These are phyloP conservation scores for Auricularia sp. DNA, from an alignment of 768 basidiomycete genomes.

Conservation along the genomic window DNA sequence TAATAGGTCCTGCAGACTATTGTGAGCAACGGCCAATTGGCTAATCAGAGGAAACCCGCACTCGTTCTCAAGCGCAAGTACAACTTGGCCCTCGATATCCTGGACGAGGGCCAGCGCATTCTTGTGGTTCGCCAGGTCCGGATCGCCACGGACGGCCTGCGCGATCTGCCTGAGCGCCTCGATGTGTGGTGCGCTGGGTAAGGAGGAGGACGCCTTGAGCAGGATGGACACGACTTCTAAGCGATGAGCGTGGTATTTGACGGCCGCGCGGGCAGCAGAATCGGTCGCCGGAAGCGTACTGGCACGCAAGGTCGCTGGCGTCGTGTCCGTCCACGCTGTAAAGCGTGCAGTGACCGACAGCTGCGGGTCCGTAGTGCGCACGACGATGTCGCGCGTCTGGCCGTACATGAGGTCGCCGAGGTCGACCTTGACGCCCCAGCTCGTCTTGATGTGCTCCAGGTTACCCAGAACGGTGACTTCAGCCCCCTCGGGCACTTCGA, in stretches of 20 bases:
- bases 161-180: neutral
- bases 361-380: slow-evolving; percentile 2
- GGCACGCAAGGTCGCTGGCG: neutral
- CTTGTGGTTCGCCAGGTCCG: slow-evolving; percentile 1
- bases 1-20: neutral
- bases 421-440: slow-evolving; percentile 3
- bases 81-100: slow-evolving; percentile 11
- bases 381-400: slow-evolving; percentile 5
- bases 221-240: neutral
- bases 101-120: slow-evolving; percentile 9
- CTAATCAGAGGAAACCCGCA: neutral
- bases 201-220: neutral
- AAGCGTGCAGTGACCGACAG: neutral
- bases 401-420: slow-evolving; percentile 7
- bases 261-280: neutral
- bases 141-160: neutral
- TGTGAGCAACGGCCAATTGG: neutral
- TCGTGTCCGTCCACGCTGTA: neutral
- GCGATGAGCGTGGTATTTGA: slow-evolving; percentile 1
- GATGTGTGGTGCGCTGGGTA: neutral
- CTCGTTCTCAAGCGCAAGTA: slow-evolving; percentile 4
- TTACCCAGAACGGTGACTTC: neutral
- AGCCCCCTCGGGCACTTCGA: slow-evolving; percentile 6
- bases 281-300: neutral
- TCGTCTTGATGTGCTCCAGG: neutral